Evolutionary conservation across 306 rosid species (phyloP).

Genomic region (Cicer arietinum): DNA sequence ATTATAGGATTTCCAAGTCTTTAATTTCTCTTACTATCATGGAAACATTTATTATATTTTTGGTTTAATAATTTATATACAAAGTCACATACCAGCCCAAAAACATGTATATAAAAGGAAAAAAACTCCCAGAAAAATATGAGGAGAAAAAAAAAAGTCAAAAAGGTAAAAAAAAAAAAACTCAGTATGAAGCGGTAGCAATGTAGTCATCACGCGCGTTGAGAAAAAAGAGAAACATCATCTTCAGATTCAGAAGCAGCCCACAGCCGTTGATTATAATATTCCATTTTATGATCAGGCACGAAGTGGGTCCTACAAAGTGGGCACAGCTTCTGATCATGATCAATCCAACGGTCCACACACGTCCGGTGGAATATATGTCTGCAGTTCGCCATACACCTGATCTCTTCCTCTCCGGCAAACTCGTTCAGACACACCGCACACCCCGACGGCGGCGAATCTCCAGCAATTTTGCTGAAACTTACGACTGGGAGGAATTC

Average conservation of each 20-base stretch:
- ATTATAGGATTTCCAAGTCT: neutral
- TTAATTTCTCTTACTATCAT: neutral
- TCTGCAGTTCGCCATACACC: conserved; percentile 77
- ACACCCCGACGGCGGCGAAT: conserved; percentile 38
- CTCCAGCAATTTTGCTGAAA: conserved; percentile 52
- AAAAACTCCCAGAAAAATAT: conserved; percentile 3
- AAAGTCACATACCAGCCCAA: conserved; percentile 21
- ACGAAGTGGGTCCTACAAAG: conserved; percentile 81
- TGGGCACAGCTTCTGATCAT: conserved; percentile 88
- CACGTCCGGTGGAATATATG: conserved; percentile 88
- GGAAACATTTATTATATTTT: neutral
- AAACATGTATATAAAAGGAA: neutral
- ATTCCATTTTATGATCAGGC: conserved; percentile 59
- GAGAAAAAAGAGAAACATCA: conserved; percentile 50
- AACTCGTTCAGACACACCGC: conserved; percentile 84
- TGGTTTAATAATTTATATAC: conserved; percentile 42
- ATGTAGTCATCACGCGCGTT: conserved; percentile 43
- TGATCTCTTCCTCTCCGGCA: conserved; percentile 68
- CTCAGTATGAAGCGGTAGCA: neutral
- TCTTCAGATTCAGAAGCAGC: conserved; percentile 53
- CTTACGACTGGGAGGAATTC: conserved; percentile 69
- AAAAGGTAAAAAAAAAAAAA: conserved; percentile 33
- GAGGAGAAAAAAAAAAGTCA: neutral
- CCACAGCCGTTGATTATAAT: conserved; percentile 77
- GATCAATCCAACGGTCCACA: conserved; percentile 97